Conservation (phyloP, 1,139 yeast species). For the Arxiozyma telluris region DNA sequence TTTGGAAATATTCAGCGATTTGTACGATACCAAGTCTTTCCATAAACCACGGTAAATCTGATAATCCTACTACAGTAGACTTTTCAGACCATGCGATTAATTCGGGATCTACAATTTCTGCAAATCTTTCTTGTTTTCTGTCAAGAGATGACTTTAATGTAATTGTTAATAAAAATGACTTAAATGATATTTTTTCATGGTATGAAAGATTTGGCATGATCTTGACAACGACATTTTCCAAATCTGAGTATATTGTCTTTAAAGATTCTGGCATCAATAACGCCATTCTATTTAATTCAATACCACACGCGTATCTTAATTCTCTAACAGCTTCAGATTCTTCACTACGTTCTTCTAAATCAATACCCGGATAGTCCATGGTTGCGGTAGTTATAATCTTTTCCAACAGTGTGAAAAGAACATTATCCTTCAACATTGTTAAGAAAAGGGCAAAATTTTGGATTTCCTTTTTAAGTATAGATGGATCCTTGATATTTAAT, state of each 20-base stretch:
- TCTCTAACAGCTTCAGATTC: constrained; percentile 77
- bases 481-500: constrained; percentile 70
- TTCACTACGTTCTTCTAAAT: constrained; percentile 52
- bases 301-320: constrained; percentile 84
- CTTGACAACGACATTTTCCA: constrained; percentile 71
- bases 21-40: constrained; percentile 90
- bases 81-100: constrained; percentile 89
- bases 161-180: constrained; percentile 81
- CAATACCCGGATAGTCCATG: constrained; percentile 58
- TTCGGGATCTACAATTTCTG: constrained; percentile 87
- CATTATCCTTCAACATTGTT: constrained; percentile 74
- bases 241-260: constrained; percentile 67
- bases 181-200: constrained; percentile 89
- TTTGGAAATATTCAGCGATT: constrained; percentile 82
- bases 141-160: constrained; percentile 75
- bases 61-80: constrained; percentile 77
- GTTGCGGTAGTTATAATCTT: constrained; percentile 84
- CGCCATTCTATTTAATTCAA: constrained; percentile 87
- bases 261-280: constrained; percentile 89
- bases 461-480: constrained; percentile 72
- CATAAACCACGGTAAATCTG: constrained; percentile 95
- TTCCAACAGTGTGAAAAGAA: constrained; percentile 78
- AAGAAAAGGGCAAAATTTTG: constrained; percentile 95
- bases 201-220: constrained; percentile 70
- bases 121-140: constrained; percentile 64